Base-by-base conservation (phyloP, 257 asterid species). In the Fraxinus americana region DNA sequence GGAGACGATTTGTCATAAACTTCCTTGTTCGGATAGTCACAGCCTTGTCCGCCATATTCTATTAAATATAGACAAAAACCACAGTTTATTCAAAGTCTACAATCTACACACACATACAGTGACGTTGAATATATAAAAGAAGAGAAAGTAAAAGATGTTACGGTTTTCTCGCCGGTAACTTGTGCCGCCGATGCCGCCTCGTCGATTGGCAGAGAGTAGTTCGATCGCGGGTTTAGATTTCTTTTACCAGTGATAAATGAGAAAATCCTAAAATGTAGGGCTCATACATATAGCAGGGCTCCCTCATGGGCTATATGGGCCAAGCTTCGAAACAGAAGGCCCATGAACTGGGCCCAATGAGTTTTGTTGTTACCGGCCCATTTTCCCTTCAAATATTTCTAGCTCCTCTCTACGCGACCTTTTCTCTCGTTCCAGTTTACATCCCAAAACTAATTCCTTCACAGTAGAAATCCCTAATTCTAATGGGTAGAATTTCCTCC, bases 1-100 rank as follows among this genome's bases (percentile, higher is more conserved):
- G 93, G 14, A 91, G 89, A 41, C 91, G 96, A 39, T 91, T 91
- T 5, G 96, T 91, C 92, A 91, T 89, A 80, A 91, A 91, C 83
- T 91, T 91, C 83, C 96, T 87, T 0, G 91, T 87, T 67, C 96
- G 75, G 85, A 91, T 85, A 0, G 96, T 91, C 4, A 91, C 91
- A 11, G 91, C 91, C 82, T 91, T 91, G 87, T 89, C 93, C 83
- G 93, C 88, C 96, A 91, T 88, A 78, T 80, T 78, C 90, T 86
- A 78, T 25, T 65, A 70, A 17, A 57, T 29, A 57, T n/a, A 45
- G 13, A 12, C 2, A 19, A 7, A 57, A 19, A 57, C 25, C 66
- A 57, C 27, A 19, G 29, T n/a, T n/a, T 8, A 57, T 57, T 7
- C 61, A 57, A n/a, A 6, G 30, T 10, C 4, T 19, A 39, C 13